Percentiles rank a stretch among this genome's conserved stretches.
phyloP scores from a whole-genome alignment of 2,329 filamentous ascomycete genomes.

The Endoconidiophora polonica region DNA sequence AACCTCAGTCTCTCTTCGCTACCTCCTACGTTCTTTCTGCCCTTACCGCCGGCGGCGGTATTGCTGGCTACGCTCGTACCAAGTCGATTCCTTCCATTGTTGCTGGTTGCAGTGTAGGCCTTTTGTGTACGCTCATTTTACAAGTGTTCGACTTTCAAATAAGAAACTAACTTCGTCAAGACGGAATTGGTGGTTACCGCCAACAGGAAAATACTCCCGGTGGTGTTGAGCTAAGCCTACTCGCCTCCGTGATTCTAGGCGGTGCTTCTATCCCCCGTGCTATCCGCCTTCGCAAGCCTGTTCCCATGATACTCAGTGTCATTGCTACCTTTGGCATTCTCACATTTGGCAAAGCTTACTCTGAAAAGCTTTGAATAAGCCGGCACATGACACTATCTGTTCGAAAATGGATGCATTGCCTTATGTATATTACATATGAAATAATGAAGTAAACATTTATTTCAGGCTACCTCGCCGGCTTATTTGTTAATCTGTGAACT shows the following conservation, averaged over 20 bases:
- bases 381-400: neutral
- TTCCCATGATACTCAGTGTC: slow-evolving; percentile 64
- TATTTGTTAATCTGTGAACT: neutral
- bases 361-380: slow-evolving; percentile 22
- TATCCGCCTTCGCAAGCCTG: slow-evolving; percentile 65
- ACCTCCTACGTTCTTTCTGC: slow-evolving; percentile 65
- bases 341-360: slow-evolving; percentile 59
- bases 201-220: slow-evolving; percentile 61
- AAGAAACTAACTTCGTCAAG: slow-evolving; percentile 19
- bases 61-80: slow-evolving; percentile 71
- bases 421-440: neutral
- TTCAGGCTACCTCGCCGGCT: neutral
- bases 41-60: slow-evolving; percentile 73
- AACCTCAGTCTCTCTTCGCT: slow-evolving; percentile 17
- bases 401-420: neutral
- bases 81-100: slow-evolving; percentile 73
- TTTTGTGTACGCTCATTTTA: slow-evolving; percentile 30
- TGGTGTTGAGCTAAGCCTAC: slow-evolving; percentile 73
- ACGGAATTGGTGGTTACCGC: slow-evolving; percentile 67
- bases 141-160: neutral
- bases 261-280: slow-evolving; percentile 76
- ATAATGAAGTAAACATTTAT: neutral
- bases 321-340: slow-evolving; percentile 64
- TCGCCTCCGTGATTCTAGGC: slow-evolving; percentile 72
- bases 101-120: slow-evolving; percentile 69